Evolutionary conservation across 2,329 filamentous ascomycete genomes (phyloP).

Genomic region (Colletotrichum filicis): DNA sequence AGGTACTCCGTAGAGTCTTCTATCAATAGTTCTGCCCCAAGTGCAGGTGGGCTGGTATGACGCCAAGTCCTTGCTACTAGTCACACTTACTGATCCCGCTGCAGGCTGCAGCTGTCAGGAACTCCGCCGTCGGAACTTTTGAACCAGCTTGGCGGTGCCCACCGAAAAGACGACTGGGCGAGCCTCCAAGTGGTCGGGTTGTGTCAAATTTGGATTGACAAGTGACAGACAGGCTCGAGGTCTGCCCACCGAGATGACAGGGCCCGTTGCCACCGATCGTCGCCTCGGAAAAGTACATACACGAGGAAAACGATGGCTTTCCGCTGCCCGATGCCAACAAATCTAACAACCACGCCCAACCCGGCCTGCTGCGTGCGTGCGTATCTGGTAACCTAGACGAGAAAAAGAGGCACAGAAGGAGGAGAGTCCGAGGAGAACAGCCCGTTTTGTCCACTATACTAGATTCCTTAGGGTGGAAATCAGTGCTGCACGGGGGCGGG

Average conservation of each 20-base stretch:
- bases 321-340: not conserved
- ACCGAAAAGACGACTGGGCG: not conserved
- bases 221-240: conserved; percentile 30
- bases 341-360: too few relatives aligned
- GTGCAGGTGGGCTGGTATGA: conserved; percentile 1
- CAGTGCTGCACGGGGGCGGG: not conserved
- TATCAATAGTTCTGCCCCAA: not conserved
- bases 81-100: not conserved
- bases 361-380: not conserved
- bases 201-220: conserved; percentile 13
- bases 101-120: conserved; percentile 10
- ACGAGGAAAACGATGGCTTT: not conserved
- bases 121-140: conserved; percentile 25
- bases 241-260: not conserved
- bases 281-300: not conserved
- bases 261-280: conserved; percentile 27
- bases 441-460: conserved; percentile 24
- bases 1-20: too few relatives aligned
- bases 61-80: not conserved
- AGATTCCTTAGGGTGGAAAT: conserved; percentile 14
- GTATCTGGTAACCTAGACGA: not conserved
- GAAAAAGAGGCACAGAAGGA: not conserved
- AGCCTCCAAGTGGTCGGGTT: not conserved
- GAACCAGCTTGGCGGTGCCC: conserved; percentile 20
- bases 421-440: not conserved